Evolutionary conservation across 805 yeast genomes (phyloP), one percentile per base, ranked within the genome.

Genomic region (Blastobotrys robertii): DNA sequence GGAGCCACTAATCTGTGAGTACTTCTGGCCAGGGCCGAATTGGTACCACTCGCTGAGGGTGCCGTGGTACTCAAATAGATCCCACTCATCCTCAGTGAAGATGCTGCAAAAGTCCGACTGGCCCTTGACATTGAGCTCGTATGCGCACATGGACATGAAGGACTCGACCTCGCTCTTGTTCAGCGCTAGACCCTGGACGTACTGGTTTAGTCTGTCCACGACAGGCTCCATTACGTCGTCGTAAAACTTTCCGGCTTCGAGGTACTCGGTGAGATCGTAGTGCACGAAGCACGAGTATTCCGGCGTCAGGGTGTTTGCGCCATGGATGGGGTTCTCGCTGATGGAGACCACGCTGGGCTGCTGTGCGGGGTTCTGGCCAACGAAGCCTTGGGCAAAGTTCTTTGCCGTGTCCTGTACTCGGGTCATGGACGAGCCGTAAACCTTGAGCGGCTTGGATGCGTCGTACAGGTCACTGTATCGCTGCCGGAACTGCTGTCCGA

Each of bases 81-180:
- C 49, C 56, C 66, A 69, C 50, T 75, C 81, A 37, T 71, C 76
- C 33, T 63, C 61, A 44, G 73, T 68, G 65, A 76, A 76, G 10
- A 73, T 56, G 40, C 50, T 44, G 41, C 49, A 46, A 30, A 43
- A 39, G 33, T 39, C 33, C 3, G 43, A 41, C 8, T 55, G 46
- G 12, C 79, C 79, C 30, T 62, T 64, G 12, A 68, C 74, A 48
- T 70, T 70, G 38, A 72, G 51, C 56, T 73, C 80, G 51, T 62
- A 75, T 0, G 76, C 76, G 56, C 76, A 72, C 54, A 67, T 60
- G 22, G 60, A 58, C 50, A 74, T 64, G 43, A 75, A 55, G 12
- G 55, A 52, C 9, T 53, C 52, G 25, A 74, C 64, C 46, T 75
- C 77, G 9, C 53, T 62, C 38, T 72, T 51, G 49, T 67, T 59